Conservation (phyloP, 768 basidiomycete genomes). For the Udeniomyces megalosporus region DNA sequence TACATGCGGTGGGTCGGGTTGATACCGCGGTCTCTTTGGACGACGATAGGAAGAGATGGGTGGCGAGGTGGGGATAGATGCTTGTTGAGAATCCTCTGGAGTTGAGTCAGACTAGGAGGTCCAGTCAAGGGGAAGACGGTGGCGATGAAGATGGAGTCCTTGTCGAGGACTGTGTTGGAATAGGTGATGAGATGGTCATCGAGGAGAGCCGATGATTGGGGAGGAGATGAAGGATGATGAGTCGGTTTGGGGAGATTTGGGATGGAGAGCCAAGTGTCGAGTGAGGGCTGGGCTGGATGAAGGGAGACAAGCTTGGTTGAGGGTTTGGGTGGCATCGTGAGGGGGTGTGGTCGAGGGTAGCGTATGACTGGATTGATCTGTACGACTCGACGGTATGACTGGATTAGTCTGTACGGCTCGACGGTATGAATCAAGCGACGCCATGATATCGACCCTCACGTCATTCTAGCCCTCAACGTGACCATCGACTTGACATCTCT, state of each 20-base stretch:
- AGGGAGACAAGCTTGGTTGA: neutral
- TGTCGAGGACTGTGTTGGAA: conserved; percentile 55
- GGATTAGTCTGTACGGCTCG: too few species aligned
- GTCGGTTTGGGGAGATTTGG: neutral
- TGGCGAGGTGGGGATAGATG: conserved; percentile 49
- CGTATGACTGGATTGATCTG: too few species aligned
- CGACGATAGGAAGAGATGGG: neutral
- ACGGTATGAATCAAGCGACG: too few species aligned
- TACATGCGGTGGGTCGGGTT: conserved; percentile 33
- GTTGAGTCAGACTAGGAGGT: conserved; percentile 34
- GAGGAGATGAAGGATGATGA: neutral
- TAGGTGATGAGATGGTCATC: conserved; percentile 49
- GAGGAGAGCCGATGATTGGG: conserved; percentile 17
- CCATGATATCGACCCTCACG: too few species aligned
- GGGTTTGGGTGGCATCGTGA: too few species aligned
- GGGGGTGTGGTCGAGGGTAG: too few species aligned
- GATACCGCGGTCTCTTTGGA: conserved; percentile 2
- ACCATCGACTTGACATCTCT: too few species aligned
- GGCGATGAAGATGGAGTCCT: conserved; percentile 39
- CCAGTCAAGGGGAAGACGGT: conserved; percentile 44
- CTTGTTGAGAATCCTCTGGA: conserved; percentile 44
- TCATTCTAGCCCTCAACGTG: too few species aligned
- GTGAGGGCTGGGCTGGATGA: neutral
- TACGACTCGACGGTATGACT: too few species aligned
- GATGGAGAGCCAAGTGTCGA: conserved; percentile 6